Evolutionary conservation across 2,329 filamentous ascomycete genomes (phyloP).

Genomic region (Daldinia eschscholtzii): DNA sequence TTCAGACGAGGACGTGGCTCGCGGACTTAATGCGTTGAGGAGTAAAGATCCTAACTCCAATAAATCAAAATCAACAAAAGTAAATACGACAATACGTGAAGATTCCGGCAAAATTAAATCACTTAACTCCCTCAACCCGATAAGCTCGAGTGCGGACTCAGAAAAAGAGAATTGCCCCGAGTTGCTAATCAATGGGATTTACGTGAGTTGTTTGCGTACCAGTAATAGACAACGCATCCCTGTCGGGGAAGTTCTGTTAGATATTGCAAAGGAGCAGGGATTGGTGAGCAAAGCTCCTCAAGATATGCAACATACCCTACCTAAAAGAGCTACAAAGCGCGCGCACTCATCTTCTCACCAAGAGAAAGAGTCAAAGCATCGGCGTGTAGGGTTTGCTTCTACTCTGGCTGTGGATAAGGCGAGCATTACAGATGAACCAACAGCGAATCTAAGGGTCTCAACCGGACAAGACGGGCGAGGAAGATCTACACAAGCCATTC

Average conservation of each 20-base stretch:
- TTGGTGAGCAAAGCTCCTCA: slow-evolving; percentile 53
- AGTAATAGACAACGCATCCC: slow-evolving; percentile 56
- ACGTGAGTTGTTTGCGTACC: slow-evolving; percentile 58
- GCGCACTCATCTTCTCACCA: slow-evolving; percentile 33
- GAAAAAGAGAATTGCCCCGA: slow-evolving; percentile 27
- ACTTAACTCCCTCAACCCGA: neutral
- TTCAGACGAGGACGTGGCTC: slow-evolving; percentile 63
- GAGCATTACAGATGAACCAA: neutral
- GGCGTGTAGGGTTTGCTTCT: slow-evolving; percentile 47
- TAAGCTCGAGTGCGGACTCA: slow-evolving; percentile 10
- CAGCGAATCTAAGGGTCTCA: slow-evolving; percentile 5
- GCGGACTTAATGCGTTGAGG: slow-evolving; percentile 29
- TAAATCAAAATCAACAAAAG: slow-evolving; percentile 9
- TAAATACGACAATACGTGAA: slow-evolving; percentile 8
- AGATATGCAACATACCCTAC: slow-evolving; percentile 30
- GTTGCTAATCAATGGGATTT: slow-evolving; percentile 55
- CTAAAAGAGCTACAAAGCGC: slow-evolving; percentile 43
- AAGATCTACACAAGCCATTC: slow-evolving; percentile 43
- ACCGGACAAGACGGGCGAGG: slow-evolving; percentile 19
- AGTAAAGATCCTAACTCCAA: slow-evolving; percentile 18
- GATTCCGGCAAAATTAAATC: neutral
- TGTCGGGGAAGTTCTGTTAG: slow-evolving; percentile 56
- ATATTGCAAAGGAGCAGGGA: slow-evolving; percentile 57
- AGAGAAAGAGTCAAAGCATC: slow-evolving; percentile 47
- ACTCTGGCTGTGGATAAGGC: slow-evolving; percentile 5